Percentiles rank a stretch among this genome's conserved stretches.
Conservation (phyloP, 176 grass and related monocot species). For the Phragmites australis region DNA sequence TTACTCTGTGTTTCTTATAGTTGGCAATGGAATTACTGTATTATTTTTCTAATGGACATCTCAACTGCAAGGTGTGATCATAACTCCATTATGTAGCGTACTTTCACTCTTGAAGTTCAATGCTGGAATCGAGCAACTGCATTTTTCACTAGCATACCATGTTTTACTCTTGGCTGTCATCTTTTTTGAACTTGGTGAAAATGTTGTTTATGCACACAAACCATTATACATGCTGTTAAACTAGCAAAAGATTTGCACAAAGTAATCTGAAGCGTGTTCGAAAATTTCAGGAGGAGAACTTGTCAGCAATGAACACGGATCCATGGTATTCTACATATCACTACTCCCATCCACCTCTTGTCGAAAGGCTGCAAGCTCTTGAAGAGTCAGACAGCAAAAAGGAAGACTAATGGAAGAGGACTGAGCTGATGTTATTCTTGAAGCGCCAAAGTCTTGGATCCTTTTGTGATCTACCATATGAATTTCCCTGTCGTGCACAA, state of each 20-base stretch:
- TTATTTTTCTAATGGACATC: background rate
- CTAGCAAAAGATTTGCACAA: background rate
- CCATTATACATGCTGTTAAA: background rate
- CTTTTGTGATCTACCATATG: background rate
- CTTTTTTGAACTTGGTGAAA: background rate
- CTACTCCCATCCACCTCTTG: slow-evolving; percentile 97
- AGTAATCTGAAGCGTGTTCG: slow-evolving; percentile 12
- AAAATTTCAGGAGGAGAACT: slow-evolving; percentile 87
- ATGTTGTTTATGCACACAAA: background rate
- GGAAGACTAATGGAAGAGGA: slow-evolving; percentile 46
- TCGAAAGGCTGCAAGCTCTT: slow-evolving; percentile 79
- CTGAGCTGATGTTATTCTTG: background rate
- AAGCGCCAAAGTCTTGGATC: background rate
- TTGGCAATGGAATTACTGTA: background rate
- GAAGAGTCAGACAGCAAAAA: slow-evolving; percentile 83
- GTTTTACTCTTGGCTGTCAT: background rate
- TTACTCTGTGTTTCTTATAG: background rate
- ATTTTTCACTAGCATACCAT: background rate
- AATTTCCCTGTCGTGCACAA: background rate
- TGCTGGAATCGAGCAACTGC: background rate
- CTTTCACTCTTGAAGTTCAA: background rate
- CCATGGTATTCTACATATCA: slow-evolving; percentile 99
- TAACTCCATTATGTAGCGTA: background rate
- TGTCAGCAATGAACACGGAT: slow-evolving; percentile 98
- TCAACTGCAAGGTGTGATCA: background rate